Evolutionary conservation across 805 yeast species (phyloP).

Genomic region (Candida tallmaniae): DNA sequence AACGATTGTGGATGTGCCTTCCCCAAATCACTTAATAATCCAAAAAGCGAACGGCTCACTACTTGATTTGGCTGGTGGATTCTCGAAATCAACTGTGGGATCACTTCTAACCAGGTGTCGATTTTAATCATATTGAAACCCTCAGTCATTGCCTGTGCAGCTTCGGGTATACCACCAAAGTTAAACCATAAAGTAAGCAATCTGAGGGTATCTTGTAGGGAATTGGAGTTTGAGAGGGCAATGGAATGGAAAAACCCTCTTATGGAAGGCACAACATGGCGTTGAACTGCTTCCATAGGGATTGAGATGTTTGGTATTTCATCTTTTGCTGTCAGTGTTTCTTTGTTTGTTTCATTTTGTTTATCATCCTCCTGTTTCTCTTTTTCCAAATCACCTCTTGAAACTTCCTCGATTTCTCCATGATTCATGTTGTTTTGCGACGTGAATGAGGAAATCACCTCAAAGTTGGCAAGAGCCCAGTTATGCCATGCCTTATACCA

Average conservation of each 20-base stretch:
- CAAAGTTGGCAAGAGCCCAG: constrained; percentile 98
- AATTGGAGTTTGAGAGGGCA: constrained; percentile 77
- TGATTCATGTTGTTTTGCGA: constrained; percentile 20
- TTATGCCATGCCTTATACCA: constrained; percentile 99
- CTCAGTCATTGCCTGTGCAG: constrained; percentile 83
- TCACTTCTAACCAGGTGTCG: constrained; percentile 92
- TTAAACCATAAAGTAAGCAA: constrained; percentile 92
- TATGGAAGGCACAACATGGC: constrained; percentile 94
- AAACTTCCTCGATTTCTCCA: constrained; percentile 21
- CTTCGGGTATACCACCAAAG: constrained; percentile 90
- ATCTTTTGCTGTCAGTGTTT: too few relatives aligned
- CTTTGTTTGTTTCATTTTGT: constrained; percentile 5
- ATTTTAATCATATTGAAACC: constrained; percentile 86
- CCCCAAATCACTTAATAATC: constrained; percentile 81
- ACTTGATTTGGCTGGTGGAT: constrained; percentile 91
- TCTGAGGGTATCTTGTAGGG: constrained; percentile 88
- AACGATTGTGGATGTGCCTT: constrained; percentile 96
- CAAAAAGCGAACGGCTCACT: constrained; percentile 76
- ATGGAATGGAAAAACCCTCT: constrained; percentile 95
- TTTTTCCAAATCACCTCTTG: neutral
- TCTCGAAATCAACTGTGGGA: constrained; percentile 93
- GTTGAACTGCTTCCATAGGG: constrained; percentile 58
- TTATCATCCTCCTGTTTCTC: constrained; percentile 12
- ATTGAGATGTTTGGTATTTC: constrained; percentile 20
- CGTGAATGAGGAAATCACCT: constrained; percentile 69